Base-by-base conservation (phyloP, 305 asterid species). In the Nicotiana rustica region DNA sequence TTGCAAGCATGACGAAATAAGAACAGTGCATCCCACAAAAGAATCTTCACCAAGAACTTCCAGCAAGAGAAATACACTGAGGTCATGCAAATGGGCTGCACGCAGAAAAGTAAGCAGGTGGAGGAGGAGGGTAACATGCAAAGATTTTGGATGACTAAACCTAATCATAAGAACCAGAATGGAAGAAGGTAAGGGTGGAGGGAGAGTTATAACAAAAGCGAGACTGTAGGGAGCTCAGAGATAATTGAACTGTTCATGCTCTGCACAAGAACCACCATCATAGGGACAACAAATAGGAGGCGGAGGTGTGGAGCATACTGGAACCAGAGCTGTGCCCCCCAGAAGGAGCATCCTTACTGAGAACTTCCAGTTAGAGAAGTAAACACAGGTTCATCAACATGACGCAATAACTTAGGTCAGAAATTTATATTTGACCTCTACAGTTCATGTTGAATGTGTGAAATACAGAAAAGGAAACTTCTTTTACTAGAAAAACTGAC, bases 271-370 rank as follows among this genome's bases (percentile, higher is more conserved):
- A 41, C 56, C 56, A 69, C 57, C 10, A 38, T 21, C 35, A 38
- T 41, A 21, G 78, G 60, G 18, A 71, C 14, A 71, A 15, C 61
- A 71, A 49, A 71, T 21, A 29, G 61, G 38, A 47, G 61, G 61
- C 1, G 7, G 61, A 13, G 38, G 25, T 7, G 38, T 1, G 7
- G 38, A 13, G 78, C 61, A 21, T 21, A 21, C 61, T 70, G 59
- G 21, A 3, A 71, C 29, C 62, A 25, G 78, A 47, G 14, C 25
- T 14, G 62, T 73, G 21, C 62, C 49, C 19, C 78, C 57, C 61
- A 71, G 44, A 44, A 70, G 49, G 79, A 21, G 62, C 79, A 49
- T 49, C 21, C 61, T 49, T 19, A 70, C 78, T 41, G 78, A 19
- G 60, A 21, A 59, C 8, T 25, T 73, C 33, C 52, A 49, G 79